Percentiles rank a stretch among this genome's conserved stretches.
Evolutionary conservation across 2,329 filamentous ascomycete genomes (phyloP).

Genomic region (Colletotrichum sp.): DNA sequence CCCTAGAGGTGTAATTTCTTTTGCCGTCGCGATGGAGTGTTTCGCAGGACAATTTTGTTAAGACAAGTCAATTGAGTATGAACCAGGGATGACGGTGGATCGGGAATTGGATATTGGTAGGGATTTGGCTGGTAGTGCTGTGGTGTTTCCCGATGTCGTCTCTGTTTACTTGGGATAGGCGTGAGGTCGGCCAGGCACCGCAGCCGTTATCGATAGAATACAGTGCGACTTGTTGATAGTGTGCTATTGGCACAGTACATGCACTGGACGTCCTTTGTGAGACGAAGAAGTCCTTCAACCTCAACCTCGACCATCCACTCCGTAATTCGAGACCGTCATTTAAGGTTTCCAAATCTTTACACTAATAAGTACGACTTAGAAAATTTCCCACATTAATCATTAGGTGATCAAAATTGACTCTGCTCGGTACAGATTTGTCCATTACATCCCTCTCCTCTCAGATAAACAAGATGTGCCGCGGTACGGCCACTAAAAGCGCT

Average conservation of each 20-base stretch:
- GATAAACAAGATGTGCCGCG: no score
- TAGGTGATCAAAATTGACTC: no score
- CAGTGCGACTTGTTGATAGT: not conserved
- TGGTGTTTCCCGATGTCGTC: not conserved
- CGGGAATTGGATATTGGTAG: not conserved
- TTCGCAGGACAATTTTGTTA: not conserved
- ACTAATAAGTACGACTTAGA: no score
- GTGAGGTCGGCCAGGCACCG: constrained; percentile 17
- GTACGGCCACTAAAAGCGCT: no score
- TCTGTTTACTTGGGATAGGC: constrained; percentile 16
- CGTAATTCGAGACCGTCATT: not conserved
- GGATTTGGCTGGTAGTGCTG: not conserved
- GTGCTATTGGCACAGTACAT: not conserved
- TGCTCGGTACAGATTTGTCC: no score
- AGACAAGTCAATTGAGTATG: not conserved
- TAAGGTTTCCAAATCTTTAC: no score
- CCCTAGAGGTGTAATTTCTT: not conserved
- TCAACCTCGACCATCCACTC: no score
- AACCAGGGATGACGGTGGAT: not conserved
- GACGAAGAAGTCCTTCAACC: no score
- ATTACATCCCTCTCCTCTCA: no score
- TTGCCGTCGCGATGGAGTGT: not conserved
- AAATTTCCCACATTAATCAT: no score
- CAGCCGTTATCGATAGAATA: constrained; percentile 4
- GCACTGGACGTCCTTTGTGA: no score